Evolutionary conservation across 1,139 yeast species (phyloP).

Genomic region (Blastobotrys proliferans): DNA sequence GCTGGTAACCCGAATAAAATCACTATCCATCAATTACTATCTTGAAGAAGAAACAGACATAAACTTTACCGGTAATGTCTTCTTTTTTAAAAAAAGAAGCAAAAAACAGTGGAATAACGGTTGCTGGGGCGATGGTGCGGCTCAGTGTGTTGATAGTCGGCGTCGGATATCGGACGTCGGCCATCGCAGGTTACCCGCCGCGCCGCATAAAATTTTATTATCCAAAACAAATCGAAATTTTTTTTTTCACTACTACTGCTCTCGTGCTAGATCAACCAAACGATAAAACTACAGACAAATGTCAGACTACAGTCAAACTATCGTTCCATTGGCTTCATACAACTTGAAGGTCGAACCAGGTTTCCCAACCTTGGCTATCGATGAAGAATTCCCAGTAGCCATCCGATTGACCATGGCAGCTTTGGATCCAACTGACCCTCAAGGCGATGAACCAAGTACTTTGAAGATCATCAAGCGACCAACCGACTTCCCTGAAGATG

Average conservation of each 20-base stretch:
- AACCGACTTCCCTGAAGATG: constrained; percentile 49
- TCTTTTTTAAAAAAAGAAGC: no score
- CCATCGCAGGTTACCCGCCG: no score
- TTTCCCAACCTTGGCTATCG: constrained; percentile 79
- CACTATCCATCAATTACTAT: no score
- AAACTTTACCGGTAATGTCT: no score
- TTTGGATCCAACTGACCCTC: constrained; percentile 80
- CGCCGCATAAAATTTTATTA: not conserved
- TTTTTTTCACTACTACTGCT: not conserved
- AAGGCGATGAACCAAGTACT: constrained; percentile 75
- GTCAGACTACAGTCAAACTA: constrained; percentile 21
- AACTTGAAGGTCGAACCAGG: constrained; percentile 83
- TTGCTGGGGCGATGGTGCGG: no score
- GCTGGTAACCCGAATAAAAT: no score
- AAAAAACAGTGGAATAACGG: no score
- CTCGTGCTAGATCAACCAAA: no score
- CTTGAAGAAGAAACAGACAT: no score
- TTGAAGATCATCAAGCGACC: constrained; percentile 80
- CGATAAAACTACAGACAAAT: constrained; percentile 5
- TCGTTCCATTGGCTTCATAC: constrained; percentile 81
- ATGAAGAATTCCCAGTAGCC: constrained; percentile 81
- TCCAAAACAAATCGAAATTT: not conserved
- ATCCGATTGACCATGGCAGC: constrained; percentile 94
- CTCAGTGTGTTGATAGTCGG: no score
- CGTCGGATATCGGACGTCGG: no score